phyloP scores from a whole-genome alignment of 169 alveolate genomes.

The Plasmodium chabaudi region DNA sequence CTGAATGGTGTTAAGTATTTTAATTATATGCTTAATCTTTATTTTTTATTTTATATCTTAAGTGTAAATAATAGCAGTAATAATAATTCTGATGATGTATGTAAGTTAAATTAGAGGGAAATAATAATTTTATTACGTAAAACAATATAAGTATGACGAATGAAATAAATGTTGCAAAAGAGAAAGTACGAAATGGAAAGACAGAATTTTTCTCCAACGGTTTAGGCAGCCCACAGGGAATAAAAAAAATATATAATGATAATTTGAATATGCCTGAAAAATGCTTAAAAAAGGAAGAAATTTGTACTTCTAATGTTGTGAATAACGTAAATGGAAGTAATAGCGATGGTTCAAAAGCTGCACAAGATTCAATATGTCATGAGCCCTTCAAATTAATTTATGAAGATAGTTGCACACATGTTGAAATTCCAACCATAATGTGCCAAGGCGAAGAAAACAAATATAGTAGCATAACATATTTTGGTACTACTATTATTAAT shows the following conservation, averaged over 20 bases:
- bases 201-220: neutral
- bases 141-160: neutral
- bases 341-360: neutral
- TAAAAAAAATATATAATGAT: neutral
- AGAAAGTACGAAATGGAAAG: neutral
- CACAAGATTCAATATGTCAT: constrained; percentile 14
- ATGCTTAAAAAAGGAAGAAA: neutral
- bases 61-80: constrained; percentile 9
- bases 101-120: neutral
- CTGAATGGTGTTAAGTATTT: constrained; percentile 32
- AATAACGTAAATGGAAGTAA: neutral
- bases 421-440: constrained; percentile 30
- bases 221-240: neutral
- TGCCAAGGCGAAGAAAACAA: neutral
- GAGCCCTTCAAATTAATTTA: constrained; percentile 21
- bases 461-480: neutral
- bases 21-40: constrained; percentile 23
- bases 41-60: constrained; percentile 37
- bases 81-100: neutral
- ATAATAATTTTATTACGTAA: neutral
- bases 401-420: constrained; percentile 48
- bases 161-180: neutral
- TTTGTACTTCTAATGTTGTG: neutral
- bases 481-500: neutral
- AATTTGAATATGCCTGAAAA: neutral